Evolutionary conservation across 192 early-diverging fungal genomes (phyloP).

Genomic region (Lunasporangiospora selenospora): DNA sequence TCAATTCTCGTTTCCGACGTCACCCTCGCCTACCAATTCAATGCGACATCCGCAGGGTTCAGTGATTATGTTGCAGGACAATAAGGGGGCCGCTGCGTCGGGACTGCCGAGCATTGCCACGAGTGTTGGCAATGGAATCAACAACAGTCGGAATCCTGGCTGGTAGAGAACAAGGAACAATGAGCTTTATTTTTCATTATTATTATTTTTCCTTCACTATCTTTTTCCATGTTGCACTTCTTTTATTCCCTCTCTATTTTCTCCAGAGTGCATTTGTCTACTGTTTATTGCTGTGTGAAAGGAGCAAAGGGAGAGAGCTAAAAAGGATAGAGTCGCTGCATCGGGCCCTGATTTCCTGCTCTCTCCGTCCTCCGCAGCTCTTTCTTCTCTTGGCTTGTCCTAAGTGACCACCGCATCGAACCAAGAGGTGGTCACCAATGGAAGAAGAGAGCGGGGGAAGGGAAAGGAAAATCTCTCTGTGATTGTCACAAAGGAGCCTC

Average conservation of each 20-base stretch:
- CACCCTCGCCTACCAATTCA: conserved; percentile 8
- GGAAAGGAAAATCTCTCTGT: conserved; percentile 7
- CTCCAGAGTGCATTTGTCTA: background rate
- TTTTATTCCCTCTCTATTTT: background rate
- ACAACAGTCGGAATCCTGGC: conserved; percentile 20
- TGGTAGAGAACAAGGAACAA: conserved; percentile 23
- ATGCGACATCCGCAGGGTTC: conserved; percentile 13
- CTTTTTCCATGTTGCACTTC: background rate
- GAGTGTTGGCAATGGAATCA: background rate
- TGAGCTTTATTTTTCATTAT: background rate
- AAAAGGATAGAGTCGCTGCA: background rate
- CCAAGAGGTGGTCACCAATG: no score
- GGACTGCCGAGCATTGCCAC: conserved; percentile 8
- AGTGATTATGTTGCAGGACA: conserved; percentile 17
- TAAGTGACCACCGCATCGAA: no score
- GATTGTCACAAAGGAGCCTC: no score
- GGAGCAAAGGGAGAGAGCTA: background rate
- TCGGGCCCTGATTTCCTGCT: no score
- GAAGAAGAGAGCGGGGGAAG: background rate
- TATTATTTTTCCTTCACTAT: background rate
- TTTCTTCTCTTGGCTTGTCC: no score
- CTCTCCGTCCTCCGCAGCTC: no score
- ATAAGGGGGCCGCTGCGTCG: conserved; percentile 25
- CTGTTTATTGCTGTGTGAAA: background rate
- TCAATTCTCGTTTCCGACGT: conserved; percentile 9